Evolutionary conservation across 1,284 basidiomycete species (phyloP).

Genomic region (Apiotrichum sp.): DNA sequence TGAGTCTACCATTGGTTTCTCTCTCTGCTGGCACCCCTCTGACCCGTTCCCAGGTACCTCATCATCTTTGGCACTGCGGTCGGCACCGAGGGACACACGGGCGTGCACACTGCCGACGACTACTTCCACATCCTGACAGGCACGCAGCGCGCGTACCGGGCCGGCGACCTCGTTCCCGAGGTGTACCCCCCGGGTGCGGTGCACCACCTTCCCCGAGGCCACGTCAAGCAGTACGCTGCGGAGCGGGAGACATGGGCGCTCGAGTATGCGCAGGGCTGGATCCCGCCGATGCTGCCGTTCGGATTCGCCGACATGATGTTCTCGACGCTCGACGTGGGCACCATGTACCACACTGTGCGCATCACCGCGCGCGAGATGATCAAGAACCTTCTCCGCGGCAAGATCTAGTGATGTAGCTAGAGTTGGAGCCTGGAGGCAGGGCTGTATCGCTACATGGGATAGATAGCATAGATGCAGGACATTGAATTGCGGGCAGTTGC

Average conservation of each 20-base stretch:
- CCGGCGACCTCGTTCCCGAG: constrained; percentile 77
- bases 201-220: constrained; percentile 73
- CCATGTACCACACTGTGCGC: constrained; percentile 70
- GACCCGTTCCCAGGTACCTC: constrained; percentile 44
- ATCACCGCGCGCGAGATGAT: constrained; percentile 80
- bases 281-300: constrained; percentile 85
- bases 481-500: not conserved
- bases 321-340: constrained; percentile 82
- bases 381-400: constrained; percentile 72
- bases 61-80: constrained; percentile 90
- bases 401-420: constrained; percentile 58
- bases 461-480: constrained; percentile 2
- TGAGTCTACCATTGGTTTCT: constrained; percentile 53
- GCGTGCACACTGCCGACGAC: constrained; percentile 83
- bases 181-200: constrained; percentile 75
- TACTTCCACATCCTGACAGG: constrained; percentile 94
- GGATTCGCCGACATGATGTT: constrained; percentile 78
- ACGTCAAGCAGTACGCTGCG: constrained; percentile 96
- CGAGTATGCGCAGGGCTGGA: constrained; percentile 91
- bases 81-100: constrained; percentile 93
- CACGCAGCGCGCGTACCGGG: constrained; percentile 82
- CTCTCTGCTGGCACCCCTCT: constrained; percentile 2
- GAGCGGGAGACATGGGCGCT: constrained; percentile 90
- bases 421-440: too few relatives aligned
- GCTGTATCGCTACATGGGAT: not conserved